Conservation (phyloP, 1,284 basidiomycete species). For the Porogramme epimiltina region DNA sequence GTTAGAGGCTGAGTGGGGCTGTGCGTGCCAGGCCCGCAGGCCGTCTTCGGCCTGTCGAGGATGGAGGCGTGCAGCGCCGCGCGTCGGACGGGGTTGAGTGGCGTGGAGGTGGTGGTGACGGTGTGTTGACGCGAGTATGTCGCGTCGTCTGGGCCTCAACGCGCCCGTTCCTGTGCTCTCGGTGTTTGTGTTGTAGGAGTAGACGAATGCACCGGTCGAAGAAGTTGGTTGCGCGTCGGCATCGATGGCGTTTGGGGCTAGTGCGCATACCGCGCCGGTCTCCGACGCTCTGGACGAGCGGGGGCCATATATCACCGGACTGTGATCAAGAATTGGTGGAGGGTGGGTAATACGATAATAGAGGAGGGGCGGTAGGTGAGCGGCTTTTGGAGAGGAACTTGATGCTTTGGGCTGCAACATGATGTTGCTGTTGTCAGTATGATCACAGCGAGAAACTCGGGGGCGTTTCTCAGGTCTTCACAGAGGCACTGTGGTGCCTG, state of each 20-base stretch:
- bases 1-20: slow-evolving; percentile 20
- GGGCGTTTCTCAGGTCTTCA: no score
- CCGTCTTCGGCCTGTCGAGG: slow-evolving; percentile 12
- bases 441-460: no score
- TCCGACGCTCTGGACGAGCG: no score
- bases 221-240: not conserved
- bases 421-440: no score
- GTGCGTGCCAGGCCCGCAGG: slow-evolving; percentile 11
- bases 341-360: no score
- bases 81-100: not conserved
- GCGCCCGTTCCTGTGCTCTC: slow-evolving; percentile 22
- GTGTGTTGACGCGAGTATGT: not conserved
- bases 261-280: no score
- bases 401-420: no score
- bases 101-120: slow-evolving; percentile 7
- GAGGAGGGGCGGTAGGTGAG: no score
- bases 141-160: slow-evolving; percentile 32
- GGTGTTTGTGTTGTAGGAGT: slow-evolving; percentile 9
- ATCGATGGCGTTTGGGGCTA: not conserved
- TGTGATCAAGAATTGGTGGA: no score
- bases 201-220: slow-evolving; percentile 3
- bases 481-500: no score
- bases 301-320: no score
- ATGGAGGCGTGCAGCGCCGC: slow-evolving; percentile 12
- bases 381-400: no score